phyloP scores from a whole-genome alignment of 2,329 filamentous ascomycete species.

The Pleurostoma richardsiae region DNA sequence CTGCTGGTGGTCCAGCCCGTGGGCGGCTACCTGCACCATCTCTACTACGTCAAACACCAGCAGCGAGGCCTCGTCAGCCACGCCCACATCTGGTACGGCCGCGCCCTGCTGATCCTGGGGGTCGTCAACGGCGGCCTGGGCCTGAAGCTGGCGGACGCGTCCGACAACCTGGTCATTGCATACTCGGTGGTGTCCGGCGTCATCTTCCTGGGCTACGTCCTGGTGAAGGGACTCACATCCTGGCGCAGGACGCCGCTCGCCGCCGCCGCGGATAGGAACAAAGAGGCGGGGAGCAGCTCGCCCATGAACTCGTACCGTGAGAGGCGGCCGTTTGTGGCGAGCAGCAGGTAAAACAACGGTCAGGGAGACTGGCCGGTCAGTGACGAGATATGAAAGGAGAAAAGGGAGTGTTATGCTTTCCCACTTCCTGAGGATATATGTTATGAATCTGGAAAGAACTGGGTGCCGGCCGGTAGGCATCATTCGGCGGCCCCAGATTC shows the following conservation, averaged over 20 bases:
- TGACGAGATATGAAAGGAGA: too few relatives aligned
- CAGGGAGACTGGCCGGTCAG: too few relatives aligned
- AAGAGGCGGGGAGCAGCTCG: constrained; percentile 5
- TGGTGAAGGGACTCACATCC: constrained; percentile 17
- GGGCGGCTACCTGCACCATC: constrained; percentile 54
- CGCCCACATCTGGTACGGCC: constrained; percentile 59
- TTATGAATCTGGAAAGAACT: too few relatives aligned
- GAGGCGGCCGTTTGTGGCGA: not conserved
- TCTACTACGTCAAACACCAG: constrained; percentile 41
- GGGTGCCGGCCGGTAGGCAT: too few relatives aligned
- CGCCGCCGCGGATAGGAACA: not conserved
- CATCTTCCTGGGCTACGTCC: constrained; percentile 38
- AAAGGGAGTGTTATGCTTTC: too few relatives aligned
- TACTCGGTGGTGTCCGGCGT: constrained; percentile 53
- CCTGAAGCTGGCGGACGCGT: constrained; percentile 40
- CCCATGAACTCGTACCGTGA: constrained; percentile 2
- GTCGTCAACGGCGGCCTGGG: constrained; percentile 62
- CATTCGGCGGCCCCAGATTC: too few relatives aligned
- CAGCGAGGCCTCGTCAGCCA: constrained; percentile 47
- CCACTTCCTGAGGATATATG: too few relatives aligned
- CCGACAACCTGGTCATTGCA: constrained; percentile 37
- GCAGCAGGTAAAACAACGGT: too few relatives aligned
- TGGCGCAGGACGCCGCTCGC: constrained; percentile 1
- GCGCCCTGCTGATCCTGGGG: constrained; percentile 51
- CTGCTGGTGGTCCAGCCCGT: constrained; percentile 54